phyloP scores from a whole-genome alignment of 1,284 basidiomycete genomes.

The Pseudozyma hubeiensis region DNA sequence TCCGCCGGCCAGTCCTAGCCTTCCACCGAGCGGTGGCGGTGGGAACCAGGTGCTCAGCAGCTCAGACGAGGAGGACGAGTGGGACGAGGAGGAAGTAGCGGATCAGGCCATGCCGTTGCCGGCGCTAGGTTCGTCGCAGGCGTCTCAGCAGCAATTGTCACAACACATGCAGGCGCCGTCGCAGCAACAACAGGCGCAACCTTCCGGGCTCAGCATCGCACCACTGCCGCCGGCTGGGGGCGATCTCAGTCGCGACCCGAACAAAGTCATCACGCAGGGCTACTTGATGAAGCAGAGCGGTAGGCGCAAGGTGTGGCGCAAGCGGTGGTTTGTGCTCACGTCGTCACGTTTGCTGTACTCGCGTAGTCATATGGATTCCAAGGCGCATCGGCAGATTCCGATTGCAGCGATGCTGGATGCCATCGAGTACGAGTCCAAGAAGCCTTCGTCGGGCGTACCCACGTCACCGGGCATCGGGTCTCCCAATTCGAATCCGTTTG shows the following conservation, averaged over 20 bases:
- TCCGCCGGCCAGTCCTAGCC: constrained; percentile 29
- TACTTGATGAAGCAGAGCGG: constrained; percentile 97
- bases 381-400: constrained; percentile 85
- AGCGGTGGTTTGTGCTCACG: constrained; percentile 73
- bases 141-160: constrained; percentile 12
- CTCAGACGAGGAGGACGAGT: constrained; percentile 61
- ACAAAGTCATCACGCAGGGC: constrained; percentile 72
- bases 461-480: constrained; percentile 42
- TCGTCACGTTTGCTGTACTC: constrained; percentile 68
- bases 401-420: constrained; percentile 89
- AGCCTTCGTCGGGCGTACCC: constrained; percentile 47
- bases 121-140: constrained; percentile 23
- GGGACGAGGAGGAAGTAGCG: constrained; percentile 61
- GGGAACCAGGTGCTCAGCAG: constrained; percentile 46
- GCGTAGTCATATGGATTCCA: constrained; percentile 74
- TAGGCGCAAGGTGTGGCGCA: constrained; percentile 92
- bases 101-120: constrained; percentile 64
- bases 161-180: constrained; percentile 6
- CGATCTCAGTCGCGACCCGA: constrained; percentile 54
- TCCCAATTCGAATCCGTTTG: constrained; percentile 39
- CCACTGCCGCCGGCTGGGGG: constrained; percentile 15
- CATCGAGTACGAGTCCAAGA: constrained; percentile 77
- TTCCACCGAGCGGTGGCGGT: constrained; percentile 17
- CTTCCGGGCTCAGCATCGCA: constrained; percentile 14
- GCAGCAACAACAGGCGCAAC: constrained; percentile 22